A percentile compares a stretch with the other conserved stretches of the same genome.
Evolutionary conservation across 805 yeast genomes (phyloP).

Genomic region (Monosporozyma servazzii): DNA sequence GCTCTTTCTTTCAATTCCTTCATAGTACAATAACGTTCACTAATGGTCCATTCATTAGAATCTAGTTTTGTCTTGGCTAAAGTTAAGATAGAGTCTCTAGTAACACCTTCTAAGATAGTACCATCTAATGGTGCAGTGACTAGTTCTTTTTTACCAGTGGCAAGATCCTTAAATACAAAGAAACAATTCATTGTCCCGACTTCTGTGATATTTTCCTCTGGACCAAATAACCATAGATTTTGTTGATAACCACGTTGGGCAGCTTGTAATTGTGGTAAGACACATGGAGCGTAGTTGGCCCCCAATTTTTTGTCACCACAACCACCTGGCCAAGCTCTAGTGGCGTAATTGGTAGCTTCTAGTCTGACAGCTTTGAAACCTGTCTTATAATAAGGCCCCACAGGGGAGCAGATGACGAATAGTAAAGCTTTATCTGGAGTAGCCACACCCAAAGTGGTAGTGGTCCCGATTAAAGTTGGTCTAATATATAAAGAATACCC

Average conservation of each 20-base stretch:
- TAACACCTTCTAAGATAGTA: conserved; percentile 91
- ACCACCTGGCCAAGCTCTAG: conserved; percentile 99
- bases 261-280: conserved; percentile 81
- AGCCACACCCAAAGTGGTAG: conserved; percentile 77
- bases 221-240: conserved; percentile 92
- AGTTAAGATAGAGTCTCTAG: conserved; percentile 76
- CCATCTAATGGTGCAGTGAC: conserved; percentile 96
- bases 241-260: conserved; percentile 87
- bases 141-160: conserved; percentile 75
- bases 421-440: conserved; percentile 72
- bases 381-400: conserved; percentile 89
- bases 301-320: conserved; percentile 92
- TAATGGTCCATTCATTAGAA: conserved; percentile 66
- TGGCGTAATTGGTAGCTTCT: conserved; percentile 91
- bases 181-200: conserved; percentile 96
- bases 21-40: conserved; percentile 78
- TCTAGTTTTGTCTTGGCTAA: conserved; percentile 69
- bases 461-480: conserved; percentile 92
- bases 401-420: conserved; percentile 87
- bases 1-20: conserved; percentile 71
- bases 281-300: conserved; percentile 95
- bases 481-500: conserved; percentile 90
- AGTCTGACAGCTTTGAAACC: conserved; percentile 94
- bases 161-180: conserved; percentile 65
- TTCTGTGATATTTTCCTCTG: conserved; percentile 78